A percentile compares a stretch with the other conserved stretches of the same genome.
These are phyloP conservation scores for Leishmania turanica DNA, from an alignment of 208 protist species.

Conservation along the genomic window DNA sequence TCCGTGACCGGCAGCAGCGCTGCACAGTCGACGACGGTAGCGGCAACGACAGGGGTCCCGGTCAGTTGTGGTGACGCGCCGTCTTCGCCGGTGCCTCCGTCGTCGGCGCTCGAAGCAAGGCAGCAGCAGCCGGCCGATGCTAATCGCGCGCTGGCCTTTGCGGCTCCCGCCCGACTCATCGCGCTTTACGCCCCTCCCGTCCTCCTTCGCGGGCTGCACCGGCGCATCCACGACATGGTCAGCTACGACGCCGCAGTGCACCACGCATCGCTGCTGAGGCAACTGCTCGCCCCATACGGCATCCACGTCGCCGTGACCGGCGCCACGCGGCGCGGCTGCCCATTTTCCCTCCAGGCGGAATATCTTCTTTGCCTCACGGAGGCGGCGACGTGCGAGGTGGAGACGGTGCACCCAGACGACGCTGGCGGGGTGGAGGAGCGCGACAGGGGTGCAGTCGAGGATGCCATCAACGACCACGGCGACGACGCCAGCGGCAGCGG, in stretches of 20 bases:
- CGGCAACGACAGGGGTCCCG: background rate
- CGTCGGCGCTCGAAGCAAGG: background rate
- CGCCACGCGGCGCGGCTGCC: constrained; percentile 49
- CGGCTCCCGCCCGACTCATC: constrained; percentile 24
- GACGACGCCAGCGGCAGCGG: background rate
- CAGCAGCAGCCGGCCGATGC: background rate
- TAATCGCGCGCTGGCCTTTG: background rate
- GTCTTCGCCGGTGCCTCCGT: background rate
- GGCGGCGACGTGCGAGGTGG: constrained; percentile 28
- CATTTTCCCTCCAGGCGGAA: constrained; percentile 29
- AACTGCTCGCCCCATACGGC: constrained; percentile 46
- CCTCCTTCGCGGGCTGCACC: constrained; percentile 25
- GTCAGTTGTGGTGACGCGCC: background rate
- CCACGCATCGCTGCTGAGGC: constrained; percentile 39
- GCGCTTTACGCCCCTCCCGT: constrained; percentile 42
- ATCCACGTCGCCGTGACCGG: constrained; percentile 51
- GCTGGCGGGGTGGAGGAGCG: background rate
- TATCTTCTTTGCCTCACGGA: constrained; percentile 48
- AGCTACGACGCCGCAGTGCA: constrained; percentile 58
- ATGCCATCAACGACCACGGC: background rate
- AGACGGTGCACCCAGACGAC: constrained; percentile 8
- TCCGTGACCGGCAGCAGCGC: background rate
- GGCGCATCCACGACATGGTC: constrained; percentile 37
- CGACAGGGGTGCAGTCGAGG: background rate
- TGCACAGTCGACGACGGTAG: background rate